Base-by-base conservation (phyloP, 2,329 filamentous ascomycete species). In the Hymenoscyphus fructigenus region DNA sequence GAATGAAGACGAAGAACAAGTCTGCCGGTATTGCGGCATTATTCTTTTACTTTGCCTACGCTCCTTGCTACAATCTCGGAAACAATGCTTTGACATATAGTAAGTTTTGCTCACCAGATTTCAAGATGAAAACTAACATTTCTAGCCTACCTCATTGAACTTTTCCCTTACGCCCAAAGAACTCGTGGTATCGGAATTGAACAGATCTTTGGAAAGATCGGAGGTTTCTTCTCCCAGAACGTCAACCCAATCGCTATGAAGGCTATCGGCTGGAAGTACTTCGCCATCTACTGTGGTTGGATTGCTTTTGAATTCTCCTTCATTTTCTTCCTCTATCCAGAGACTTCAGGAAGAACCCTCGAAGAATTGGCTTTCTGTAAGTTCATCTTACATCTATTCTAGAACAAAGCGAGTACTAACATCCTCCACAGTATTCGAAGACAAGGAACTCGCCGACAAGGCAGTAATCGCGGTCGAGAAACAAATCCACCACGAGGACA, bases 1-100 rank as follows among this genome's bases (percentile, higher is more conserved):
- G 74, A 59, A 72, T 74, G 32, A 63, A 68, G 29, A 74, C 72
- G 12, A 64, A 26, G 7, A 71, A 71, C 29, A 62, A 60, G 5
- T 59, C 67, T 23, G 69, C 71, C 12, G 62, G 62, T 29, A 60
- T 67, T 3, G 72, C 77, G n/a, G 75, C 80, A 56, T 70, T 87
- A 36, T 82, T 88, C 75, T 88, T 86, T 76, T 85, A 85, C 69
- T 88, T 87, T 67, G 78, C 80, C 2, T 89, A 87, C 73, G 81
- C 80, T 12, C 84, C 85, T 3, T 79, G 78, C 67, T 89, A 89
- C 74, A 88, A 88, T 70, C 80, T 88, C 60, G 86, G 85, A 29
- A 88, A 88, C 75, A 89, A 89, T 70, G 85, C 87, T 17, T 78
- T 89, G 63, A 87, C 85, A 0, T 88, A 88, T 75, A 88, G 81